Evolutionary conservation across 352 stramenopile species (phyloP), one percentile per base, ranked within the genome.

Genomic region (Phytophthora megakarya): DNA sequence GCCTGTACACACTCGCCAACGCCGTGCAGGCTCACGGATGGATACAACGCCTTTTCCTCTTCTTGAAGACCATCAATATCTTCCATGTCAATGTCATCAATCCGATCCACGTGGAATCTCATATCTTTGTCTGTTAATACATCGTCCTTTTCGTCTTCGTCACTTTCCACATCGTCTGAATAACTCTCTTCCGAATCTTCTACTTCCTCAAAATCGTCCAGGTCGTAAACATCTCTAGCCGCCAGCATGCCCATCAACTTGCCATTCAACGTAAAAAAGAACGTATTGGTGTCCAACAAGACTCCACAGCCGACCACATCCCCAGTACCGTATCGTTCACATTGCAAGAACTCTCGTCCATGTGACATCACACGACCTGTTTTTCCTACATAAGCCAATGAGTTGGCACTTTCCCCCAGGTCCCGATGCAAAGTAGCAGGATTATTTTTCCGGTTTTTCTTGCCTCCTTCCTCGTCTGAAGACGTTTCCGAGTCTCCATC

Each of bases 181-280:
- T 70, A 44, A 32, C 54, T 53, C 5, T 71, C 33, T 4, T 67
- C 33, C 0, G n/a, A 49, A 7, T 16, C 43, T 6, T 55, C 59
- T 13, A 67, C 25, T 43, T 75, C 62, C 40, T 40, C 45, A 67
- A 82, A 77, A 51, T 67, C 45, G 44, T 85, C 78, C 12, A 88
- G 55, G 38, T 88, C 66, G 21, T 79, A 69, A 44, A 88, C 76
- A 55, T 88, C 79, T 40, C 54, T 66, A 48, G 76, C 76, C 11
- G 74, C 49, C 10, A 88, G 15, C 45, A 83, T 74, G 3, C 76
- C 79, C 46, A 81, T 65, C 1, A 90, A 51, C 21, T 68, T 63
- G 7, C 79, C 79, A 62, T 90, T 90, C 18, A 84, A 65, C 50
- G 81, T 90, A 52, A 88, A 90, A 60, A 90, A 90, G 52, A 90